phyloP scores from a whole-genome alignment of 345 rosid genomes.

The Murraya koenigii region DNA sequence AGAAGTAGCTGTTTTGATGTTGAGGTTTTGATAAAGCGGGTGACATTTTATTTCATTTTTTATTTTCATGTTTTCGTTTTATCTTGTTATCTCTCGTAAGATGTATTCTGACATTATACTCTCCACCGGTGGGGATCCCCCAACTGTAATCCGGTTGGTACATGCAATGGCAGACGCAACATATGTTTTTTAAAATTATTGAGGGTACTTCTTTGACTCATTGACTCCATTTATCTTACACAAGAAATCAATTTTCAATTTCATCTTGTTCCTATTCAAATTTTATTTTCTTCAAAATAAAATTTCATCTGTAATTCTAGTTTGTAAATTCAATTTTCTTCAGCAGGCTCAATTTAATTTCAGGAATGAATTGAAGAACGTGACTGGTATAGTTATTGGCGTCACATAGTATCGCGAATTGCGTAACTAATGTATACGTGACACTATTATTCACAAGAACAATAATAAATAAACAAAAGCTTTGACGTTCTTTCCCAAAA shows the following conservation, averaged over 20 bases:
- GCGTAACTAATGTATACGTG: background rate
- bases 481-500: background rate
- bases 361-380: background rate
- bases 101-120: too few relatives aligned
- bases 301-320: too few relatives aligned
- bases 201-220: background rate
- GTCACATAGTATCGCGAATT: background rate
- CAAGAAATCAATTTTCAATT: background rate
- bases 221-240: background rate
- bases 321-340: too few relatives aligned
- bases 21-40: background rate
- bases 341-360: background rate
- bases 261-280: background rate
- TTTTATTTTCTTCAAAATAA: too few relatives aligned
- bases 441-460: background rate
- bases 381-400: background rate
- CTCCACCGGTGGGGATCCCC: too few relatives aligned
- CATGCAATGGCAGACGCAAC: background rate
- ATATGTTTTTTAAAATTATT: background rate
- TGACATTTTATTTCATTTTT: background rate
- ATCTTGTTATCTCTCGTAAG: background rate
- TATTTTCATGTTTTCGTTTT: background rate
- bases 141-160: background rate
- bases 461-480: background rate
- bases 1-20: conserved; percentile 27